phyloP scores from a whole-genome alignment of 257 asterid genomes.

The Solanum chaucha region DNA sequence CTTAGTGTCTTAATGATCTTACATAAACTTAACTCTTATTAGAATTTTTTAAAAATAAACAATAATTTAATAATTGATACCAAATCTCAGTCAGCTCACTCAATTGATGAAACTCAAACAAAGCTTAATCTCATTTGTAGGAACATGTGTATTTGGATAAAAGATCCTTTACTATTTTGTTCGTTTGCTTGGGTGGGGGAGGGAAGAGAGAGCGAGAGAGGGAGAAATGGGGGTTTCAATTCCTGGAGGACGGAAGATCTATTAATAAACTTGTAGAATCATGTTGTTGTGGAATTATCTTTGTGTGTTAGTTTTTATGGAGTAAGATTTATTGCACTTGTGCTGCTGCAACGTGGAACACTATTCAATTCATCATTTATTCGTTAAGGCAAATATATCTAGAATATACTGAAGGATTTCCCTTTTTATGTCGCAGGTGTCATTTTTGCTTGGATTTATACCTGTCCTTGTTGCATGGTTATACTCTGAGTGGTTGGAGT shows the following conservation, averaged over 20 bases:
- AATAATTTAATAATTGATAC: neutral
- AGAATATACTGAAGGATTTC: neutral
- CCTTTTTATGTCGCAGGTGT: slow-evolving; percentile 49
- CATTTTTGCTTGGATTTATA: slow-evolving; percentile 73
- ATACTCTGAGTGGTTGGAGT: slow-evolving; percentile 85
- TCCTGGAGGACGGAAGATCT: neutral
- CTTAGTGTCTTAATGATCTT: neutral
- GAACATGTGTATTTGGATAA: neutral
- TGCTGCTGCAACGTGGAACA: neutral
- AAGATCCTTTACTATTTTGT: neutral
- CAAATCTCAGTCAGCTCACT: neutral
- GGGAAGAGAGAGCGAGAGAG: neutral
- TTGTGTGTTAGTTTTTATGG: neutral
- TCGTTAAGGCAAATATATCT: neutral
- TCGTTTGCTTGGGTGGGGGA: neutral
- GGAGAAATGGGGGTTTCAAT: neutral
- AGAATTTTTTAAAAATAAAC: neutral
- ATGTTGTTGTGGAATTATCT: neutral
- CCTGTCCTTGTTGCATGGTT: slow-evolving; percentile 75
- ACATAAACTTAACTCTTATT: neutral
- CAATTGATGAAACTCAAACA: neutral
- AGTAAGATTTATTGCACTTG: neutral
- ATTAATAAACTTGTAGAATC: neutral
- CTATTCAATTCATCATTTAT: neutral
- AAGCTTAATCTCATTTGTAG: neutral